phyloP scores from a whole-genome alignment of 345 rosid species.

The Psidium guajava region DNA sequence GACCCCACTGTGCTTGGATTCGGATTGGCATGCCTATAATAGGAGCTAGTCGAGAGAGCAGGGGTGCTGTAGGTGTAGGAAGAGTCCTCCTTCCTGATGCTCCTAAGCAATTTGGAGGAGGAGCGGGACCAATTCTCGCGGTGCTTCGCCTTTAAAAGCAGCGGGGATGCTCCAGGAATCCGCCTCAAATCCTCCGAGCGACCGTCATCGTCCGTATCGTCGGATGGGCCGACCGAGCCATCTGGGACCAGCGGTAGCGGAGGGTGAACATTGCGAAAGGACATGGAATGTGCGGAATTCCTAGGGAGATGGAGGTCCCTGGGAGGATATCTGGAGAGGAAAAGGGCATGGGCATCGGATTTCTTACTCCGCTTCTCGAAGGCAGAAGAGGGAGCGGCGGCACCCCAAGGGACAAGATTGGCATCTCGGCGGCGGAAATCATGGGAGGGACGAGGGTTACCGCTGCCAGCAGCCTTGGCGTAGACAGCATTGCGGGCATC shows the following conservation, averaged over 20 bases:
- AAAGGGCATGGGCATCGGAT: conserved; percentile 26
- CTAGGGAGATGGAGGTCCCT: conserved; percentile 21
- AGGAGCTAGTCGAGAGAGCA: conserved; percentile 79
- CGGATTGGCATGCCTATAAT: conserved; percentile 37
- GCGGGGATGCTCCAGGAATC: conserved; percentile 48
- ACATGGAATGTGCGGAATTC: conserved; percentile 3
- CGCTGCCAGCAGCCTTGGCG: conserved; percentile 41
- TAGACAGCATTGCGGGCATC: conserved; percentile 59
- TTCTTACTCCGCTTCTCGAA: conserved; percentile 48
- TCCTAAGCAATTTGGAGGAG: conserved; percentile 41
- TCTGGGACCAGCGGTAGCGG: conserved; percentile 33
- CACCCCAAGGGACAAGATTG: conserved; percentile 26
- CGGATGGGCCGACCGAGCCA: conserved; percentile 46
- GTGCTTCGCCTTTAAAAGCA: conserved; percentile 49
- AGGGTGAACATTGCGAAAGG: conserved; percentile 18
- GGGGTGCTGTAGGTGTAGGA: conserved; percentile 83
- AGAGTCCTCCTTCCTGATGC: conserved; percentile 50
- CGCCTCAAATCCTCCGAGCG: conserved; percentile 50
- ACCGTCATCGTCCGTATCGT: conserved; percentile 53
- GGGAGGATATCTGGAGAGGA: conserved; percentile 33
- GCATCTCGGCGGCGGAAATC: conserved; percentile 53
- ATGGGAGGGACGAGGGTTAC: conserved; percentile 27
- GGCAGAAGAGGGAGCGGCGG: conserved; percentile 20
- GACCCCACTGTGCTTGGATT: conserved; percentile 70
- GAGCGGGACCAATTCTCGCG: conserved; percentile 50